These are phyloP conservation scores for Alnus rubra DNA, from an alignment of 306 rosid species.

Conservation along the genomic window DNA sequence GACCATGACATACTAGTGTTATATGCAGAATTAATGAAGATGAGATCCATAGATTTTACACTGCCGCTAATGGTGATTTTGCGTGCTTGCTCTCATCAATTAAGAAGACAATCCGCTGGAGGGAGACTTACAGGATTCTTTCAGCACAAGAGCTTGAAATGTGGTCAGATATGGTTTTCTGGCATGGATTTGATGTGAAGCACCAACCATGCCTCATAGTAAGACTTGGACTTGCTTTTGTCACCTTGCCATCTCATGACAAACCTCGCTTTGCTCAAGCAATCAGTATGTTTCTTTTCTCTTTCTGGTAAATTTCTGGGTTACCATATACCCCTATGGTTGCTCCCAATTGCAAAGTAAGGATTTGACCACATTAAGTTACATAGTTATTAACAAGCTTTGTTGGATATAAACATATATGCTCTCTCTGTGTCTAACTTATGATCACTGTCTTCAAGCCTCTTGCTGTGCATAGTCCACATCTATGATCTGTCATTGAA, in stretches of 20 bases:
- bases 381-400: not conserved
- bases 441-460: not conserved
- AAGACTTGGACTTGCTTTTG: slow-evolving; percentile 77
- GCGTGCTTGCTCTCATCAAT: slow-evolving; percentile 63
- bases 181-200: slow-evolving; percentile 82
- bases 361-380: not conserved
- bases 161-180: slow-evolving; percentile 82
- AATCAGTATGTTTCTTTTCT: slow-evolving; percentile 52
- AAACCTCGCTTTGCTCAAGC: slow-evolving; percentile 84
- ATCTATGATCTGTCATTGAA: not conserved
- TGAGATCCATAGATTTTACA: slow-evolving; percentile 72
- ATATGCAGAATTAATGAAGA: slow-evolving; percentile 73
- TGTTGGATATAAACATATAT: not conserved
- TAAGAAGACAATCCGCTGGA: slow-evolving; percentile 77
- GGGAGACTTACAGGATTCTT: slow-evolving; percentile 68
- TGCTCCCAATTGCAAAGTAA: not conserved
- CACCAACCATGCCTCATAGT: slow-evolving; percentile 76
- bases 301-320: slow-evolving; percentile 15
- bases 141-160: slow-evolving; percentile 68
- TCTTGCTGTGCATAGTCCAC: not conserved
- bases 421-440: not conserved
- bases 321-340: not conserved
- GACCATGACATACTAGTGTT: slow-evolving; percentile 57
- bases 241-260: slow-evolving; percentile 56
- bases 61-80: slow-evolving; percentile 65